Evolutionary conservation across 2,329 filamentous ascomycete genomes (phyloP), one percentile per base, ranked within the genome.

Genomic region (Endocalyx cinctus): DNA sequence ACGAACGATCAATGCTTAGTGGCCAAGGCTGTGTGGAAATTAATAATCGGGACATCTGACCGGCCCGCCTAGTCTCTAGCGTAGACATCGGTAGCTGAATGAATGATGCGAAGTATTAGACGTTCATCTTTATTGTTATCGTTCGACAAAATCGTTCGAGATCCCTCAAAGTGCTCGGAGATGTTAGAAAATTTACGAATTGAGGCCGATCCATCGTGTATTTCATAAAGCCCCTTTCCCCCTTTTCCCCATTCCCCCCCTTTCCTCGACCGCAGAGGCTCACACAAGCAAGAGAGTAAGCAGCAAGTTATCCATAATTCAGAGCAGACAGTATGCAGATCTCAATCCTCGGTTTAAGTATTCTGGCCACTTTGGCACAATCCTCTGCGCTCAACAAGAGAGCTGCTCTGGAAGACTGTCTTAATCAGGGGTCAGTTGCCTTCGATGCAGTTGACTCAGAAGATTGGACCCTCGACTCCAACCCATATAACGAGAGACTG

Each of bases 401-500:
- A 17, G 53, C 46, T 27, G 45, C 44, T 29, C 33, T 58, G 15
- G 42, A 48, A 17, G 48, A 54, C 23, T 58, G 54, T 19, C 46
- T 58, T 18, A 37, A 41, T 7, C 27, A 43, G 7, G 36, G 48
- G 17, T 37, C 38, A 10, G 50, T 50, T 7, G 31, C 38, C 10
- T 35, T 51, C 19, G 52, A 58, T 26, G 30, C 39, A 17, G 25
- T 42, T 13, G 48, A 52, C 29, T 53, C 51, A 2, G 43, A 45
- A n/a, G 53, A 55, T 30, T 58, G 52, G 43, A 42, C 46, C 13
- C 35, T 38, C 20, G 51, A 57, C 17, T 41, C 42, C 15, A 47
- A 43, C 5, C 46, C 54, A 6, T 57, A 52, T 37, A 58, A 58
- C 37, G 36, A 47, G 17, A 42, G 55, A 22, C 17, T 57, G 14